Evolutionary conservation across 1,139 yeast genomes (phyloP), one percentile per base, ranked within the genome.

Genomic region (Blastobotrys ciferrii): DNA sequence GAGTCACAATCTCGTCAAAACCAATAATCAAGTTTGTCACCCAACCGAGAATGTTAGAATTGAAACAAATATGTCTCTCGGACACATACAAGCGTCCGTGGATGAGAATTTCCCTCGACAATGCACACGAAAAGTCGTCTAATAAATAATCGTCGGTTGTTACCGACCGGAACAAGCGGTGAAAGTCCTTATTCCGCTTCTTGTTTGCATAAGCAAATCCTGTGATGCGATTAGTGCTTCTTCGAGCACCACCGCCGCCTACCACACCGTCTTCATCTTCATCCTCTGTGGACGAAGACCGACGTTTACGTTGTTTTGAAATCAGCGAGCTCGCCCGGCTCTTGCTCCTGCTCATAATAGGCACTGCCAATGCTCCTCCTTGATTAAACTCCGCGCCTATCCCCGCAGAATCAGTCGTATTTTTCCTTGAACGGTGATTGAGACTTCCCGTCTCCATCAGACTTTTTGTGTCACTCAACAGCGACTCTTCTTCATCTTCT

Each of bases 21-120:
- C 87, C 82, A 28, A 92, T 77, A 4, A 85, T 78, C 38, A 91
- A 67, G 56, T 79, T 87, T 2, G 97, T 88, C 2, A 88, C 88
- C 96, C 96, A 91, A 0, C 97, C 97, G 44, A 94, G 72, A 41
- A 92, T 74, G 60, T 88, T 88, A n/a, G 97, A 87, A 60, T 88
- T 85, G 72, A 94, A 94, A 63, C 97, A 88, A 1, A 92, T 66
- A 59, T 84, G 81, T 51, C 78, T 78, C 58, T 87, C 95, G 17
- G 96, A 82, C 1, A 94, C 78, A 63, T 88, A 94, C 30, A 92
- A 62, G 47, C 96, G 74, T 5, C 99, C 99, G 59, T 94, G 98
- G n/a, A 89, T 72, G 19, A 92, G 70, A 46, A 92, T 88, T 53
- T 92, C 98, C 51, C 89, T 73, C 58, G 92, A 85, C 52, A 92